Evolutionary conservation across 1,284 basidiomycete genomes (phyloP).

Genomic region (Austroboletus niveus): DNA sequence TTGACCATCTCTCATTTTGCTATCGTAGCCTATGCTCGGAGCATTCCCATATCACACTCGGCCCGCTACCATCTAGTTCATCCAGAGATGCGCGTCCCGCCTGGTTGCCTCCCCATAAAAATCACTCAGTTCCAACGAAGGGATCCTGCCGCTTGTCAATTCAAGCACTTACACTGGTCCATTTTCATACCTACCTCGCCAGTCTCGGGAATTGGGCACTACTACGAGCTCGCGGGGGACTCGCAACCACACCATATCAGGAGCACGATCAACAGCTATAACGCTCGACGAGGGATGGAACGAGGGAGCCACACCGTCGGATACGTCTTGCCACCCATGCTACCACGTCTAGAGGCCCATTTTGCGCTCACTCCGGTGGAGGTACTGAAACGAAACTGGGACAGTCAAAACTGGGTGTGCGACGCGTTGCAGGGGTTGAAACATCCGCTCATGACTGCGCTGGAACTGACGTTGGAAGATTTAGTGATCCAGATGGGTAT

Average conservation of each 20-base stretch:
- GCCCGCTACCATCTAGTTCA: constrained; percentile 3
- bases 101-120: constrained; percentile 6
- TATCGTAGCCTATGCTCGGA: constrained; percentile 3
- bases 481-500: constrained; percentile 9
- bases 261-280: constrained; percentile 3
- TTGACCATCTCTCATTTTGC: neutral
- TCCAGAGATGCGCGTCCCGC: constrained; percentile 2
- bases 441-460: constrained; percentile 2
- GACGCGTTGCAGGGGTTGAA: constrained; percentile 5
- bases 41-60: neutral
- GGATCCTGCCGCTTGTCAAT: neutral
- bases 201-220: neutral
- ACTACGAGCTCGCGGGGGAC: constrained; percentile 11
- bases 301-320: constrained; percentile 12
- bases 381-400: neutral
- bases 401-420: constrained; percentile 3
- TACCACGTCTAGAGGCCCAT: constrained; percentile 9
- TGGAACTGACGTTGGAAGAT: neutral
- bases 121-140: constrained; percentile 1
- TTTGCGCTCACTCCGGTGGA: constrained; percentile 1
- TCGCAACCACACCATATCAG: neutral
- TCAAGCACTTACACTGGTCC: constrained; percentile 6
- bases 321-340: constrained; percentile 5
- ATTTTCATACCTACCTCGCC: constrained; percentile 12
- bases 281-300: neutral